A percentile compares a stretch with the other conserved stretches of the same genome.
Conservation (phyloP, 306 rosid genomes). For the Morella rubra region DNA sequence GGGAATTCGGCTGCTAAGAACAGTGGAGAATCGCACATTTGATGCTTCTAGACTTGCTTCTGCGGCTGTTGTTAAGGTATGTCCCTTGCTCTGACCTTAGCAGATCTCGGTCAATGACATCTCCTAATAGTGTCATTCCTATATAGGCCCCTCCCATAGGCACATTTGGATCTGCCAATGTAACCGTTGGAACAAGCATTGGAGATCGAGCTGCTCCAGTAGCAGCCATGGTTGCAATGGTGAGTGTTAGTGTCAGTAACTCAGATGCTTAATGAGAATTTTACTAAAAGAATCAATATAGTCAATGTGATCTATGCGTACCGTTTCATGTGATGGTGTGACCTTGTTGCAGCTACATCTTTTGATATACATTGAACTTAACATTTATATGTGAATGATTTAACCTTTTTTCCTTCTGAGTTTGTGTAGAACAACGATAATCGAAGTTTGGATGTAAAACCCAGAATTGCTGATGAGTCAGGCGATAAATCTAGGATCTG, state of each 20-base stretch:
- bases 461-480: slow-evolving; percentile 82
- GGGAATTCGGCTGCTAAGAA: slow-evolving; percentile 81
- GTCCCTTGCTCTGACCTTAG: slow-evolving; percentile 18
- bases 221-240: slow-evolving; percentile 77
- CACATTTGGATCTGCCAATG: slow-evolving; percentile 65
- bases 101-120: slow-evolving; percentile 25
- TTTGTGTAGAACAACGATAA: slow-evolving; percentile 71
- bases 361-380: slow-evolving; percentile 23
- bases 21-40: slow-evolving; percentile 77
- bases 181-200: slow-evolving; percentile 73
- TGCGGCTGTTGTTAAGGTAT: slow-evolving; percentile 85
- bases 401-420: slow-evolving; percentile 21
- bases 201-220: slow-evolving; percentile 81
- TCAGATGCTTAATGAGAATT: not conserved
- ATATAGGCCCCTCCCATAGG: slow-evolving; percentile 63
- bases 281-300: not conserved
- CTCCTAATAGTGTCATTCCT: slow-evolving; percentile 33
- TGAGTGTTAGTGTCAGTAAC: slow-evolving; percentile 41
- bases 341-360: not conserved
- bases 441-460: slow-evolving; percentile 85
- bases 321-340: slow-evolving; percentile 2
- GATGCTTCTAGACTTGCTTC: slow-evolving; percentile 91
- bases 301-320: not conserved
- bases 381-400: slow-evolving; percentile 10
- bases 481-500: slow-evolving; percentile 84